These are phyloP conservation scores for Diplodia scrobiculata DNA, from an alignment of 2,329 filamentous ascomycete genomes.

Conservation along the genomic window DNA sequence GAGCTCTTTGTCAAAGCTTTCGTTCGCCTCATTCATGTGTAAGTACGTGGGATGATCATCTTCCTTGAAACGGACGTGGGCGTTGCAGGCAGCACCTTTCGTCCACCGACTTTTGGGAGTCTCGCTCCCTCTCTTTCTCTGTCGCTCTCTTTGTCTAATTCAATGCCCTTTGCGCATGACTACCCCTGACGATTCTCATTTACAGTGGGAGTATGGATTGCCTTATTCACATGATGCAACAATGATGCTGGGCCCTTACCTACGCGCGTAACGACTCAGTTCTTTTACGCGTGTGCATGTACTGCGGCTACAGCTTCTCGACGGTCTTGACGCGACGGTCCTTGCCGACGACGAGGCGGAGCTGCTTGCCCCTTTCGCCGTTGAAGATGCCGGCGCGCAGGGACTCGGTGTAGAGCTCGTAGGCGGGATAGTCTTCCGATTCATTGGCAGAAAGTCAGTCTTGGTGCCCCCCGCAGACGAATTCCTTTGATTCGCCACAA, in stretches of 20 bases:
- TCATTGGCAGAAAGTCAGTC: background rate
- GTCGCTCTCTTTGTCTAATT: background rate
- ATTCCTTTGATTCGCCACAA: background rate
- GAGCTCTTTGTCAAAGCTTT: background rate
- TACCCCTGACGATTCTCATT: background rate
- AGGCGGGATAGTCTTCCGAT: slow-evolving; percentile 51
- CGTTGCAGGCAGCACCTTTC: background rate
- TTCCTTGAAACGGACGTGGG: background rate
- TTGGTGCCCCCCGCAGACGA: background rate
- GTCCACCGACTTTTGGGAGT: background rate
- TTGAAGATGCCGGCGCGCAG: slow-evolving; percentile 55
- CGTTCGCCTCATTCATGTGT: background rate
- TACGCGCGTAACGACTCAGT: background rate
- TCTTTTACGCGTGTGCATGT: background rate
- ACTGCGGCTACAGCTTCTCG: slow-evolving; percentile 18
- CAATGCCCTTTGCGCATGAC: background rate
- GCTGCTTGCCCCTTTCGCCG: slow-evolving; percentile 49
- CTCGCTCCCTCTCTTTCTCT: background rate
- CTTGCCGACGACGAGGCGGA: slow-evolving; percentile 54
- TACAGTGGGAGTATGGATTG: background rate
- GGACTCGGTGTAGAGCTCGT: slow-evolving; percentile 57
- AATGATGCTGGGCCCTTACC: background rate
- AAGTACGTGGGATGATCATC: background rate
- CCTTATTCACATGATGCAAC: slow-evolving; percentile 9
- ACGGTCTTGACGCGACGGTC: slow-evolving; percentile 33